Evolutionary conservation across 768 basidiomycete genomes (phyloP).

Genomic region (Nidula microcarpa): DNA sequence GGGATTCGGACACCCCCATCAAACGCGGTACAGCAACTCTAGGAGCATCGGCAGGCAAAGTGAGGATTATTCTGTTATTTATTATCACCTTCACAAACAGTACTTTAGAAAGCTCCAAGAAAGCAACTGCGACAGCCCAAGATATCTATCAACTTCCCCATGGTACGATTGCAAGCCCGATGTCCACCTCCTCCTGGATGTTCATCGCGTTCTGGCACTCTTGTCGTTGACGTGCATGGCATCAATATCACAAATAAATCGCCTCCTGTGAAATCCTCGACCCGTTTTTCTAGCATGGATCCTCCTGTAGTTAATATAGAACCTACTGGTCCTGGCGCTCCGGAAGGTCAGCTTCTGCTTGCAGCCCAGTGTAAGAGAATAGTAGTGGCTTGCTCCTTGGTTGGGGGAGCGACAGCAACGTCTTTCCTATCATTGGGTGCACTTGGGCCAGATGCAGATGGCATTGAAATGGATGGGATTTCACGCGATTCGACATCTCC

Average conservation of each 20-base stretch:
- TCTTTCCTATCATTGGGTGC: constrained; percentile 51
- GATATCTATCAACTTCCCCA: constrained; percentile 39
- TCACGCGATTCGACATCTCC: too few relatives aligned
- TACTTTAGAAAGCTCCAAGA: too few relatives aligned
- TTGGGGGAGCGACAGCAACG: constrained; percentile 33
- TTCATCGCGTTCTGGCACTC: constrained; percentile 59
- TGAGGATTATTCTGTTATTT: background rate
- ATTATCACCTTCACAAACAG: background rate
- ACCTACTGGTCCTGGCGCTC: background rate
- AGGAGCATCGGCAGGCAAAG: background rate
- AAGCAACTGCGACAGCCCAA: constrained; percentile 7
- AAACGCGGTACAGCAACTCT: background rate
- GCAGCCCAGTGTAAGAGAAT: constrained; percentile 40
- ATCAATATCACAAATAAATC: constrained; percentile 26
- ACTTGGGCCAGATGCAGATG: constrained; percentile 13
- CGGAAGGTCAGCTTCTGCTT: constrained; percentile 23
- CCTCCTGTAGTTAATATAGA: background rate
- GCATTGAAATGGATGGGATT: constrained; percentile 3
- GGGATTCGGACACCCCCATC: constrained; percentile 4
- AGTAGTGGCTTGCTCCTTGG: constrained; percentile 44
- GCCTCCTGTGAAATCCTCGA: constrained; percentile 5
- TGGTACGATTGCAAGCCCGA: constrained; percentile 67
- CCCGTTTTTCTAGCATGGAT: constrained; percentile 23
- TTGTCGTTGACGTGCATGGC: constrained; percentile 62
- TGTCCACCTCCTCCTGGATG: constrained; percentile 53